phyloP scores from a whole-genome alignment of 2,329 filamentous ascomycete genomes.

The Fusarium sp. region DNA sequence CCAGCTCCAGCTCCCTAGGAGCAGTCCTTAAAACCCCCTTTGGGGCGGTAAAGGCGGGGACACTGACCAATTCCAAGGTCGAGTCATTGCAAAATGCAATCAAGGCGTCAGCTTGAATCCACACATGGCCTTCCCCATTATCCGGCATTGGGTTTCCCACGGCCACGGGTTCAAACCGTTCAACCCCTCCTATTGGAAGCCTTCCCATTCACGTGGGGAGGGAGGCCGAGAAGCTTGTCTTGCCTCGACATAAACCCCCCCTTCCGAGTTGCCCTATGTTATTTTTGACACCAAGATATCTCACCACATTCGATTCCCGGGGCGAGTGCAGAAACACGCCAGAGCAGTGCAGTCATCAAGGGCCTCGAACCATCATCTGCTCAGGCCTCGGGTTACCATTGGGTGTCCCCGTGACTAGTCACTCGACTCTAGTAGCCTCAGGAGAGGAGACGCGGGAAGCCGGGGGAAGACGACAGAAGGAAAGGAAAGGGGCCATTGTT shows the following conservation, averaged over 20 bases:
- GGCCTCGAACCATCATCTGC: constrained; percentile 37
- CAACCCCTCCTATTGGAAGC: constrained; percentile 42
- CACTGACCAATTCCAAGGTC: constrained; percentile 35
- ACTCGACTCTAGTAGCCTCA: constrained; percentile 34
- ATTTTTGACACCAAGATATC: constrained; percentile 29
- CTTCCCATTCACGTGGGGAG: constrained; percentile 41
- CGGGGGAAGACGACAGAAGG: constrained; percentile 9
- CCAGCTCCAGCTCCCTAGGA: constrained; percentile 30
- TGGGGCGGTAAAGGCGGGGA: constrained; percentile 45
- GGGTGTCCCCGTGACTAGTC: constrained; percentile 41
- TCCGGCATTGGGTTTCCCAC: constrained; percentile 41
- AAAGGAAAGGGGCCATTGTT: constrained; percentile 25
- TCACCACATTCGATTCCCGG: constrained; percentile 30
- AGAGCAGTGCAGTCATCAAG: constrained; percentile 39
- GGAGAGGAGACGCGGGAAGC: constrained; percentile 20
- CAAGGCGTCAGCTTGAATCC: constrained; percentile 45
- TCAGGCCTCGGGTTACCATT: constrained; percentile 38
- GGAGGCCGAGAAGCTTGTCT: constrained; percentile 36
- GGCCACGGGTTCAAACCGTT: constrained; percentile 33
- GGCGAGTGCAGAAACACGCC: constrained; percentile 26
- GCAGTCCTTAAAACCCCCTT: constrained; percentile 33
- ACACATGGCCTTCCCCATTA: constrained; percentile 41
- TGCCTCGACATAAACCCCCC: constrained; percentile 34
- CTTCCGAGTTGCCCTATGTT: constrained; percentile 30
- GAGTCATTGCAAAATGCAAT: constrained; percentile 43